Percentiles rank a stretch among this genome's conserved stretches.
These are phyloP conservation scores for Phycomyces nitens DNA, from an alignment of 192 early-diverging fungal genomes.

Conservation along the genomic window DNA sequence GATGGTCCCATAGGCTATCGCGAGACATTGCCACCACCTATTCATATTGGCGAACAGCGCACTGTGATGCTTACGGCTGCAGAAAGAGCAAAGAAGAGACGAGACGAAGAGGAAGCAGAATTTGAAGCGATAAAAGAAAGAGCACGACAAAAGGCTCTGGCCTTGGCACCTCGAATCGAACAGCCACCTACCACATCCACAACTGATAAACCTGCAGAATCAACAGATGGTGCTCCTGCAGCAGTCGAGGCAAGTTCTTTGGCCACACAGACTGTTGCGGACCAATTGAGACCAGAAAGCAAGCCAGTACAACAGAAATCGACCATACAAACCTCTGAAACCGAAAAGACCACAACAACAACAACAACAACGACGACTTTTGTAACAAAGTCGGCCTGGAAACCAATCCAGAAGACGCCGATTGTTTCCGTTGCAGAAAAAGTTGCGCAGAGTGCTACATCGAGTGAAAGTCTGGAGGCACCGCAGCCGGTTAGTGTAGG, in stretches of 20 bases:
- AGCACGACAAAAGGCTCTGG: slow-evolving; percentile 35
- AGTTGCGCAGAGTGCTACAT: too few relatives aligned
- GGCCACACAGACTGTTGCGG: neutral
- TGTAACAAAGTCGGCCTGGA: too few relatives aligned
- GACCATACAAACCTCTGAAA: neutral
- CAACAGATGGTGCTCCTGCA: neutral
- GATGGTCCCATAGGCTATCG: neutral
- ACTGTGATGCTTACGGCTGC: slow-evolving; percentile 38
- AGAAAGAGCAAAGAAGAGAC: slow-evolving; percentile 36
- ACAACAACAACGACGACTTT: too few relatives aligned
- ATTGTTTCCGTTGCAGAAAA: too few relatives aligned
- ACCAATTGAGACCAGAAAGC: neutral
- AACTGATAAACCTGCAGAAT: neutral
- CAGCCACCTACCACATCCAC: neutral
- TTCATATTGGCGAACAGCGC: slow-evolving; percentile 11
- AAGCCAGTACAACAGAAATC: neutral
- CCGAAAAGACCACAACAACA: neutral
- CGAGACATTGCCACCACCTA: neutral
- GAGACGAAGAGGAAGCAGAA: slow-evolving; percentile 38
- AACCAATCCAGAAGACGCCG: too few relatives aligned
- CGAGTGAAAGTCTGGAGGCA: too few relatives aligned
- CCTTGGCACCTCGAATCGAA: slow-evolving; percentile 19
- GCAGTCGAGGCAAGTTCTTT: neutral
- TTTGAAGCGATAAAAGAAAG: slow-evolving; percentile 28
- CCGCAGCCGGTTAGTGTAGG: too few relatives aligned